Evolutionary conservation across 495 filamentous ascomycete genomes (phyloP).

Genomic region (Evernia prunastri): DNA sequence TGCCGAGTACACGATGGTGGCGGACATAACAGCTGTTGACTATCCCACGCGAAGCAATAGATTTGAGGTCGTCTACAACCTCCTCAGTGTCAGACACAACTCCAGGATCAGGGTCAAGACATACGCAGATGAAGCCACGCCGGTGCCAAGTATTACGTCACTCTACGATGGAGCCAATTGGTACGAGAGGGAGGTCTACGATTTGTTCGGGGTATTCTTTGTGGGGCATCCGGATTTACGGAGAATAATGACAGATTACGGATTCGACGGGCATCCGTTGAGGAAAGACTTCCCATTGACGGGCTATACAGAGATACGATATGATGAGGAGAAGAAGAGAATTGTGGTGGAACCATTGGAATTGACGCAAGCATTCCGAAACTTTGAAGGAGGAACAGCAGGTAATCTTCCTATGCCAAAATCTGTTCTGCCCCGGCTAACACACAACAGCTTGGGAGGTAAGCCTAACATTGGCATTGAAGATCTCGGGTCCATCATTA

Average conservation of each 20-base stretch:
- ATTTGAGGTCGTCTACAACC: constrained; percentile 98
- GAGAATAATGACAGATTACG: constrained; percentile 99
- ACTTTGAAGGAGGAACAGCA: constrained; percentile 81
- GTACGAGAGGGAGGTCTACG: constrained; percentile 98
- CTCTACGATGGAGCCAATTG: constrained; percentile 95
- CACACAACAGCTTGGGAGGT: constrained; percentile 16
- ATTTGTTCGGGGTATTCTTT: constrained; percentile 98
- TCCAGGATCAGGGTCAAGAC: constrained; percentile 96
- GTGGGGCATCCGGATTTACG: constrained; percentile 89
- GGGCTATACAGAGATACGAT: constrained; percentile 96
- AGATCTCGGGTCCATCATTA: neutral
- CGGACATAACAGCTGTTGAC: constrained; percentile 89
- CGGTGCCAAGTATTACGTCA: constrained; percentile 77
- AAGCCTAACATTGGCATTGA: neutral
- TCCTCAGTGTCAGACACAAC: constrained; percentile 93
- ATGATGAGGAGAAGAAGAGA: constrained; percentile 99
- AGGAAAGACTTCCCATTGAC: constrained; percentile 98
- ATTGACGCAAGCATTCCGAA: constrained; percentile 97
- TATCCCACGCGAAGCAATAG: constrained; percentile 90
- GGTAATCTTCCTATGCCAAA: neutral
- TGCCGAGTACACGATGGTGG: constrained; percentile 90
- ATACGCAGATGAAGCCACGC: constrained; percentile 94
- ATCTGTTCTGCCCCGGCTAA: neutral
- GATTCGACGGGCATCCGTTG: constrained; percentile 95
- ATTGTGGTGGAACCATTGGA: constrained; percentile 97